A percentile compares a stretch with the other conserved stretches of the same genome.
These are phyloP conservation scores for Cutaneotrichosporon cavernicola DNA, from an alignment of 1,284 basidiomycete genomes.

Conservation along the genomic window DNA sequence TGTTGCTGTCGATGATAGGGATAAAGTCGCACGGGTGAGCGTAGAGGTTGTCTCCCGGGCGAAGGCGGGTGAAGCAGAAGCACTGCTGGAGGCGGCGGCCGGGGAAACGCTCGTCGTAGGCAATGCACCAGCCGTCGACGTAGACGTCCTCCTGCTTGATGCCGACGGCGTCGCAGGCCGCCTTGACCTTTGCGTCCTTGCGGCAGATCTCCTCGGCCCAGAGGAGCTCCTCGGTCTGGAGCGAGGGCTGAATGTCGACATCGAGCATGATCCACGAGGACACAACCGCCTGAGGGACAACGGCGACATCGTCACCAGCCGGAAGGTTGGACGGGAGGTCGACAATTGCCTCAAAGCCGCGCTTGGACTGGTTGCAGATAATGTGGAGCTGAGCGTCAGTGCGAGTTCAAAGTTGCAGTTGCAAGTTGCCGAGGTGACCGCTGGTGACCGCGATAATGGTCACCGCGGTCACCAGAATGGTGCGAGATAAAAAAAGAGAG, in stretches of 20 bases:
- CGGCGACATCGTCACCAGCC: constrained; percentile 21
- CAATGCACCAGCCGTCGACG: constrained; percentile 56
- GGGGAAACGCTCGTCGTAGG: constrained; percentile 55
- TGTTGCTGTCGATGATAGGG: constrained; percentile 46
- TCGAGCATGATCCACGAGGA: constrained; percentile 46
- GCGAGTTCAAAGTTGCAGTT: not conserved
- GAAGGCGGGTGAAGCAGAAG: constrained; percentile 52
- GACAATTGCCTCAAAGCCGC: constrained; percentile 50
- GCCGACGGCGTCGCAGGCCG: constrained; percentile 52
- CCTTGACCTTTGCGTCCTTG: constrained; percentile 49
- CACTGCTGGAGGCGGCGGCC: constrained; percentile 51
- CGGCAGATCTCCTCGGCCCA: constrained; percentile 54
- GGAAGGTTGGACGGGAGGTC: constrained; percentile 49
- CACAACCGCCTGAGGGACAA: constrained; percentile 34
- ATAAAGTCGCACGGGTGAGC: constrained; percentile 56
- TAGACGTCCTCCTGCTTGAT: constrained; percentile 49
- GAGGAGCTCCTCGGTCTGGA: constrained; percentile 56
- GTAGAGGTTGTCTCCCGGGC: constrained; percentile 52
- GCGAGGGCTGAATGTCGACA: constrained; percentile 53
- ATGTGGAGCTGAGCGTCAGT: constrained; percentile 43
- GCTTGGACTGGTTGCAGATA: constrained; percentile 50
- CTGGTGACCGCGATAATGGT: not conserved
- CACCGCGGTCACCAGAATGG: not conserved
- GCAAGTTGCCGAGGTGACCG: not conserved
- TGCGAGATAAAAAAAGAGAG: no score